A percentile compares a stretch with the other conserved stretches of the same genome.
These are phyloP conservation scores for Arthroderma sp. DNA, from an alignment of 2,329 filamentous ascomycete species.

Conservation along the genomic window DNA sequence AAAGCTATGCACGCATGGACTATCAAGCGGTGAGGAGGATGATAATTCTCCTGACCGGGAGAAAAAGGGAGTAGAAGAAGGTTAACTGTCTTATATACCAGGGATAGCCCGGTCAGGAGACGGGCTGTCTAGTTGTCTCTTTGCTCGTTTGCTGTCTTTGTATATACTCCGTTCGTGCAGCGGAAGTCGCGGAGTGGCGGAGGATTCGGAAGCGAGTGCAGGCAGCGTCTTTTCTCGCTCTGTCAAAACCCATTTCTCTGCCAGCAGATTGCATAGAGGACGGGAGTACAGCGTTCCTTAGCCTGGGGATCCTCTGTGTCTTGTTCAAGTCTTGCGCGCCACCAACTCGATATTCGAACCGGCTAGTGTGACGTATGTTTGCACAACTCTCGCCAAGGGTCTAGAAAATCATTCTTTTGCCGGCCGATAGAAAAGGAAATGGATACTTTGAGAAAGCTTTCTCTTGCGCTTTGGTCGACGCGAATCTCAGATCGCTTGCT, in stretches of 20 bases:
- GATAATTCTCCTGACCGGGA: not conserved
- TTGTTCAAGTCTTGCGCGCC: not conserved
- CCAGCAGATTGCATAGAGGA: not conserved
- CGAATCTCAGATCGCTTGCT: not conserved
- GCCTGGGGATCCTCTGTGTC: not conserved
- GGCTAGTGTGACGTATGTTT: slow-evolving; percentile 5
- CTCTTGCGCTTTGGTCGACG: not conserved
- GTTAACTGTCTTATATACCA: not conserved
- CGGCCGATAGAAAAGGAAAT: slow-evolving; percentile 2
- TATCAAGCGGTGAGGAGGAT: not conserved
- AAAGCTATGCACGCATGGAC: not conserved
- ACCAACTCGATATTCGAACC: not conserved
- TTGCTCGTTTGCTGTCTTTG: no score
- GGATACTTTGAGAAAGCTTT: not conserved
- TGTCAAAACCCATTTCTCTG: not conserved
- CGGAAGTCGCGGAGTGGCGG: not conserved
- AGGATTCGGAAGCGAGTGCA: not conserved
- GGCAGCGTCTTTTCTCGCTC: not conserved
- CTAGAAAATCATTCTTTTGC: not conserved
- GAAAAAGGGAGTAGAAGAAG: not conserved
- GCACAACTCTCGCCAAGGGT: not conserved
- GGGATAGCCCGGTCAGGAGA: no score
- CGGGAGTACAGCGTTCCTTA: not conserved
- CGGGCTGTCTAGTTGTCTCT: no score
- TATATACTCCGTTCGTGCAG: no score